Evolutionary conservation across 2,329 filamentous ascomycete genomes (phyloP).

Genomic region (Cercospora berteroae): DNA sequence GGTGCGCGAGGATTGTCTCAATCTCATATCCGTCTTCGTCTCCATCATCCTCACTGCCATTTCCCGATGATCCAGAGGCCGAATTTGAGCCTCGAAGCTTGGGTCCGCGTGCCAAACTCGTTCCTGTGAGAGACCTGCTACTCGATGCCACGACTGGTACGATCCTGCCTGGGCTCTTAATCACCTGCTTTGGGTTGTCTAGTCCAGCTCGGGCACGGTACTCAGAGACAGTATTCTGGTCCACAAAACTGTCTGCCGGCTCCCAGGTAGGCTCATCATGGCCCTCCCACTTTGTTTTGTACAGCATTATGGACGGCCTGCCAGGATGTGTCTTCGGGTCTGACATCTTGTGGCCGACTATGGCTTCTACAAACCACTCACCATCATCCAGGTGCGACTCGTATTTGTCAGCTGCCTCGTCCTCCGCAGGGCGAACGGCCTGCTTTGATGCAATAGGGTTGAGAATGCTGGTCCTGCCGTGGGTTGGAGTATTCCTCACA

Average conservation of each 20-base stretch:
- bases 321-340: slow-evolving; percentile 35
- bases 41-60: slow-evolving; percentile 10
- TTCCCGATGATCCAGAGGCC: background rate
- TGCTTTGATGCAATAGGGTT: slow-evolving; percentile 20
- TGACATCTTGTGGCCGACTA: slow-evolving; percentile 32
- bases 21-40: slow-evolving; percentile 27
- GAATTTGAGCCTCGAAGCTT: background rate
- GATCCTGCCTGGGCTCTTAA: background rate
- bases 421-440: background rate
- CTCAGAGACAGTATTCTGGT: slow-evolving; percentile 28
- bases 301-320: slow-evolving; percentile 33
- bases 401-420: slow-evolving; percentile 7
- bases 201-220: slow-evolving; percentile 29
- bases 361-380: slow-evolving; percentile 33
- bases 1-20: slow-evolving; percentile 32
- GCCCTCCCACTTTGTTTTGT: slow-evolving; percentile 38
- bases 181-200: slow-evolving; percentile 11
- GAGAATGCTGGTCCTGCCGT: slow-evolving; percentile 25
- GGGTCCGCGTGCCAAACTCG: background rate
- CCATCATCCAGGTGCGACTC: slow-evolving; percentile 23
- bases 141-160: slow-evolving; percentile 6
- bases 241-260: slow-evolving; percentile 35
- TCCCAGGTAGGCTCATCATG: slow-evolving; percentile 37
- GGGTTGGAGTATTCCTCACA: background rate
- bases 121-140: background rate